Evolutionary conservation across 2,329 filamentous ascomycete genomes (phyloP), one percentile per base, ranked within the genome.

Genomic region (Talaromyces rugulosus): DNA sequence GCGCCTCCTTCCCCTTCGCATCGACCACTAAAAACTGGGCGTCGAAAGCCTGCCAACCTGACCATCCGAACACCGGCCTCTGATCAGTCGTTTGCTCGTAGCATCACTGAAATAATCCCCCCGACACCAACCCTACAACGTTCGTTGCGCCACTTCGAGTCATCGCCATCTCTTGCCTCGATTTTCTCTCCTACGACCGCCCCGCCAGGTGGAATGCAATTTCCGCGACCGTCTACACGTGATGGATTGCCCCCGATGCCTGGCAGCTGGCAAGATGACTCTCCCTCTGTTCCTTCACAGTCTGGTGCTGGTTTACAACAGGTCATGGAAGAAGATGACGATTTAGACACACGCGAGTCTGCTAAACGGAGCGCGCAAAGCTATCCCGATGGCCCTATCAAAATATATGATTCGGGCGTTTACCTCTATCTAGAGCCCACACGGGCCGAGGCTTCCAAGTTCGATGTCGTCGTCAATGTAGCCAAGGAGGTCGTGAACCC

Each of bases 401-500:
- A 82, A 64, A 87, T 88, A 27, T 87, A 88, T 66, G 85, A 87
- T 60, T 82, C 83, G 12, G 81, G 83, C 2, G 80, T 88, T 3
- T 87, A 84, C 66, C 78, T 88, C 5, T 88, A 87, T 66, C 78
- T 87, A 59, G 86, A 88, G 69, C 86, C 86, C 0, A 87, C 81
- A 3, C 81, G 80, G 5, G 81, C 85, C 61, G 84, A 87, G 71
- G 85, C 85, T 2, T 78, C 80, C 5, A 74, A 81, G 44, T 88
- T 87, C 64, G 86, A 88, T 67, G 84, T 87, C 2, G 82, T 88
- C 23, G 78, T 88, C 65, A 88, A 88, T 64, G 86, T 88, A 30
- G 86, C 86, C 6, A 87, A 86, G 69, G 86, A 88, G 71, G 85
- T 88, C 5, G 79, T 79, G 59, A 87, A 87, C 66, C 86, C 86